Evolutionary conservation across 2,329 filamentous ascomycete genomes (phyloP).

Genomic region (Boeremia lycopersici): DNA sequence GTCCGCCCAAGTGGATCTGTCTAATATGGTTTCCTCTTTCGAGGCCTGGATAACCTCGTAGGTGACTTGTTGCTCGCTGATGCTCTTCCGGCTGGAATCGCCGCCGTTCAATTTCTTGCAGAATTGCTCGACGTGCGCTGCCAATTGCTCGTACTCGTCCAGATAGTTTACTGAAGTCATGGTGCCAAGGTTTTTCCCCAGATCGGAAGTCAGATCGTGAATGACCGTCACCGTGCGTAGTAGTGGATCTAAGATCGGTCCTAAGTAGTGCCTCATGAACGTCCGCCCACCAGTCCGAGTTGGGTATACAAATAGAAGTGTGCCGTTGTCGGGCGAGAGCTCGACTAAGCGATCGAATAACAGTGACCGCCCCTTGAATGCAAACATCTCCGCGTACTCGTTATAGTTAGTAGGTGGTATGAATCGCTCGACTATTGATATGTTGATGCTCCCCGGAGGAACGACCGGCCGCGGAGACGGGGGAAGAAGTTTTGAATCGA

Average conservation of each 20-base stretch:
- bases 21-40: slow-evolving; percentile 57
- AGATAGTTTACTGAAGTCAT: slow-evolving; percentile 61
- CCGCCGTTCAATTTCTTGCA: slow-evolving; percentile 40
- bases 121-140: slow-evolving; percentile 38
- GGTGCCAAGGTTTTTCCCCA: slow-evolving; percentile 60
- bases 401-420: slow-evolving; percentile 65
- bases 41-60: slow-evolving; percentile 58
- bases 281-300: slow-evolving; percentile 62
- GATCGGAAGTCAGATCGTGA: slow-evolving; percentile 63
- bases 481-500: slow-evolving; percentile 57
- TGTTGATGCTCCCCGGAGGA: slow-evolving; percentile 63
- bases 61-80: slow-evolving; percentile 39
- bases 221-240: slow-evolving; percentile 65
- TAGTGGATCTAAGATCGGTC: slow-evolving; percentile 65
- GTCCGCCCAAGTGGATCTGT: slow-evolving; percentile 61
- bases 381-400: slow-evolving; percentile 66
- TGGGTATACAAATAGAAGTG: slow-evolving; percentile 67
- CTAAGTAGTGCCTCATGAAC: slow-evolving; percentile 65
- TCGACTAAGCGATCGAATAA: slow-evolving; percentile 66
- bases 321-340: slow-evolving; percentile 62
- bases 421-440: slow-evolving; percentile 68
- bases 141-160: slow-evolving; percentile 60
- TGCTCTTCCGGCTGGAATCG: slow-evolving; percentile 34
- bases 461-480: slow-evolving; percentile 63
- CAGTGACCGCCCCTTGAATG: slow-evolving; percentile 58